Conservation (phyloP, 2,329 filamentous ascomycete species). For the Thielaviopsis populi region DNA sequence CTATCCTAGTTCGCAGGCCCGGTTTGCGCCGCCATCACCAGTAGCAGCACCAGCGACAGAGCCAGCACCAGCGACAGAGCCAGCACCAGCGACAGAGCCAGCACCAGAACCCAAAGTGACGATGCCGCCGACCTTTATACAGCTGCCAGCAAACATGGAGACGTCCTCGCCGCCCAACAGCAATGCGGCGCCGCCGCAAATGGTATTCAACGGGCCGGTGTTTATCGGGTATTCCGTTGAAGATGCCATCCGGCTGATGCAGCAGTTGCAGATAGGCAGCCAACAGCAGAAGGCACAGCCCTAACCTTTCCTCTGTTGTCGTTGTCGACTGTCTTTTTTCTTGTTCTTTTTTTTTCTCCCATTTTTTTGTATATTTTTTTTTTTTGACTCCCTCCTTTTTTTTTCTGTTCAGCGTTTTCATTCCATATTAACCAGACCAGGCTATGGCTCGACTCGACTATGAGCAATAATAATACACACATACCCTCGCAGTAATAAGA, state of each 20-base stretch:
- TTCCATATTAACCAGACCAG: not conserved
- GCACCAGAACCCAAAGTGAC: too few relatives aligned
- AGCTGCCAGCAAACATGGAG: not conserved
- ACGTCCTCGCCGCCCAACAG: not conserved
- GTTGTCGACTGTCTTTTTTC: slow-evolving; percentile 10
- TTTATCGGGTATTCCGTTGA: slow-evolving; percentile 85
- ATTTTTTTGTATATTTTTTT: slow-evolving; percentile 5
- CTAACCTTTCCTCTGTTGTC: not conserved
- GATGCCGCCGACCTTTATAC: slow-evolving; percentile 12
- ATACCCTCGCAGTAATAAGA: too few relatives aligned
- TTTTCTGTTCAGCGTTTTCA: not conserved
- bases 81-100: slow-evolving; percentile 18
- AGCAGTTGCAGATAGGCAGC: slow-evolving; percentile 33
- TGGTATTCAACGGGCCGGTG: slow-evolving; percentile 84
- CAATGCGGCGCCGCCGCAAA: slow-evolving; percentile 35
- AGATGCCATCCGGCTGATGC: slow-evolving; percentile 62
- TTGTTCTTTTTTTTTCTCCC: slow-evolving; percentile 12
- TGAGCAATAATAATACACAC: too few relatives aligned
- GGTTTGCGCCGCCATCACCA: not conserved
- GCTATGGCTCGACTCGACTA: not conserved
- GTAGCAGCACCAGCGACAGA: not conserved
- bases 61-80: slow-evolving; percentile 16
- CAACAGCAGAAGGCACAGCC: not conserved
- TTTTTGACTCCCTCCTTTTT: not conserved
- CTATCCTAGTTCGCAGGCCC: not conserved